Percentiles rank a stretch among this genome's conserved stretches.
Conservation (phyloP, 2,329 filamentous ascomycete genomes). For the Monosporascus sp. region DNA sequence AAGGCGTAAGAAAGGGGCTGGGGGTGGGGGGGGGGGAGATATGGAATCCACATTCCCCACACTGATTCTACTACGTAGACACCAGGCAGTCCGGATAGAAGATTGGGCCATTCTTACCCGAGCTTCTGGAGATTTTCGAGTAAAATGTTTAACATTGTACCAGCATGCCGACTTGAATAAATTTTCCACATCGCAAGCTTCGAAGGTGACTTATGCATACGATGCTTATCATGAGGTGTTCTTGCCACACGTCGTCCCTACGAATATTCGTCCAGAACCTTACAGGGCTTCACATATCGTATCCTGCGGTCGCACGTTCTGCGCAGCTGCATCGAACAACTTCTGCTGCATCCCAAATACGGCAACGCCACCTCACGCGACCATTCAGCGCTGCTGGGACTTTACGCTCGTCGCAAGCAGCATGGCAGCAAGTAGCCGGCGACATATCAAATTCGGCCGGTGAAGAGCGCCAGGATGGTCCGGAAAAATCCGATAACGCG, state of each 20-base stretch:
- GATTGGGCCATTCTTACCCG: too few relatives aligned
- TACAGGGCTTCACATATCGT: conserved; percentile 19
- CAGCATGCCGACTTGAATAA: too few relatives aligned
- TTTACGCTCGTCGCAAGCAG: conserved; percentile 9
- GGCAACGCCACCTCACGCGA: conserved; percentile 7
- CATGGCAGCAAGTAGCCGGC: not conserved
- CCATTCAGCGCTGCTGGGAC: conserved; percentile 17
- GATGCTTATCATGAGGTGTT: conserved; percentile 37
- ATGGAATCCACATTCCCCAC: too few relatives aligned
- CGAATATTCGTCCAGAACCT: conserved; percentile 44
- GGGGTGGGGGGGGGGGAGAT: too few relatives aligned
- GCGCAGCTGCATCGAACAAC: conserved; percentile 6
- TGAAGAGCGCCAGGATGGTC: not conserved
- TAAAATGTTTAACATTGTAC: too few relatives aligned
- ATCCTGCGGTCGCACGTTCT: conserved; percentile 8
- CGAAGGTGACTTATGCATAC: too few relatives aligned
- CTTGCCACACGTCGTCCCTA: conserved; percentile 40
- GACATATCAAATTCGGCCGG: not conserved
- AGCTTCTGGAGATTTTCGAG: too few relatives aligned
- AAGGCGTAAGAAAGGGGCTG: too few relatives aligned
- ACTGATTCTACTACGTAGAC: too few relatives aligned
- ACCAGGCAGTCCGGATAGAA: too few relatives aligned
- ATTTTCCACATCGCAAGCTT: too few relatives aligned
- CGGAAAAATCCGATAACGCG: conserved; percentile 1
- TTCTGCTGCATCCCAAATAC: conserved; percentile 6